phyloP scores from a whole-genome alignment of 371 early-diverging fungal genomes.

The Enteropsectra breve region DNA sequence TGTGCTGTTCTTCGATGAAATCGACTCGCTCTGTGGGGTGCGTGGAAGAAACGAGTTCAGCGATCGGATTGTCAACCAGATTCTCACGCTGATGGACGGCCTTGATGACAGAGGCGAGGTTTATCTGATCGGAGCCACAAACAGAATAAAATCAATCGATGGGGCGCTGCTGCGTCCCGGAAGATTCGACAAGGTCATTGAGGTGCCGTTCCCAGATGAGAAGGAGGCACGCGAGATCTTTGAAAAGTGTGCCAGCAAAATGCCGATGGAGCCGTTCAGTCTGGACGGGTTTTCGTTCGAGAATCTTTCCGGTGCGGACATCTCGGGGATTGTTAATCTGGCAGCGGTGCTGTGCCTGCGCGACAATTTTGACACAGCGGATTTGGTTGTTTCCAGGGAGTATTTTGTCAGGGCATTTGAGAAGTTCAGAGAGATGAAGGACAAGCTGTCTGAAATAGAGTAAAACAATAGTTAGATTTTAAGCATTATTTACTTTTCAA shows the following conservation, averaged over 20 bases:
- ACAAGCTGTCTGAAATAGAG: conserved; percentile 1
- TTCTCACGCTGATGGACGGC: conserved; percentile 92
- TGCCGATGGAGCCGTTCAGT: conserved; percentile 49
- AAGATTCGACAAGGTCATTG: conserved; percentile 85
- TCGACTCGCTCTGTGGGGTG: conserved; percentile 84
- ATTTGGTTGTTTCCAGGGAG: conserved; percentile 13
- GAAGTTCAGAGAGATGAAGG: conserved; percentile 17
- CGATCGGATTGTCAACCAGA: conserved; percentile 83
- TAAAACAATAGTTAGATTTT: not conserved
- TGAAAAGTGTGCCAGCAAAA: conserved; percentile 42
- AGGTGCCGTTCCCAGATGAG: conserved; percentile 70
- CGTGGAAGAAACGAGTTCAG: conserved; percentile 59
- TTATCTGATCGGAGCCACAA: conserved; percentile 86
- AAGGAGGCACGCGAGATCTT: conserved; percentile 61
- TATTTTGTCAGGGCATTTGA: conserved; percentile 22
- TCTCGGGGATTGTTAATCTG: conserved; percentile 55
- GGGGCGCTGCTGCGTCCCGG: conserved; percentile 93
- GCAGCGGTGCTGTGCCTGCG: conserved; percentile 52
- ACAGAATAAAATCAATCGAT: conserved; percentile 84
- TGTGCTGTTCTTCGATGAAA: conserved; percentile 90
- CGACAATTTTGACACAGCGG: conserved; percentile 37
- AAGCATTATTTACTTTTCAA: not conserved
- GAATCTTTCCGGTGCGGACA: conserved; percentile 58
- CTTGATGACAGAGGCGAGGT: conserved; percentile 68
- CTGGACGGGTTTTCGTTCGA: conserved; percentile 32